Evolutionary conservation across 352 stramenopile genomes (phyloP).

Genomic region (Phytophthora pluvialis): DNA sequence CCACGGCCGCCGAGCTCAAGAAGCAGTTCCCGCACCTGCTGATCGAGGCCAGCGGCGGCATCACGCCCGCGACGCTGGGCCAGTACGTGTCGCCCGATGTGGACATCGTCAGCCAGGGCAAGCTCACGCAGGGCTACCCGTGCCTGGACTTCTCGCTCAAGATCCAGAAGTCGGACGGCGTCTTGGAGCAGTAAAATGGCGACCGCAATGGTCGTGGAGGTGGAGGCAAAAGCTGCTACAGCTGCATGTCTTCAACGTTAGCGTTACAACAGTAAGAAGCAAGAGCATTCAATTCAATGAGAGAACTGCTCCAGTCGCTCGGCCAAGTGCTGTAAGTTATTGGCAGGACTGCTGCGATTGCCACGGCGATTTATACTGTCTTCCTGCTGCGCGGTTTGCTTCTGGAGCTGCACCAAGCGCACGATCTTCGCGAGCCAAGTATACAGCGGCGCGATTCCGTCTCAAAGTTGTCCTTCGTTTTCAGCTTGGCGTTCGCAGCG

Average conservation of each 20-base stretch:
- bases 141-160: constrained; percentile 98
- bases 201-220: background rate
- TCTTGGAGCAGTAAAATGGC: constrained; percentile 47
- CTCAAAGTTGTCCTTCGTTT: too few relatives aligned
- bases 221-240: background rate
- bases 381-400: too few relatives aligned
- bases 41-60: constrained; percentile 98
- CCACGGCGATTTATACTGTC: too few relatives aligned
- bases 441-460: too few relatives aligned
- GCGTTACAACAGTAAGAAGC: constrained; percentile 14
- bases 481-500: too few relatives aligned
- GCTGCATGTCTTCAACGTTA: constrained; percentile 11
- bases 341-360: too few relatives aligned
- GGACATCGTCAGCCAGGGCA: constrained; percentile 97
- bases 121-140: constrained; percentile 96
- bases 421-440: too few relatives aligned
- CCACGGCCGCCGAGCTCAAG: constrained; percentile 93
- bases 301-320: too few relatives aligned
- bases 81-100: constrained; percentile 95
- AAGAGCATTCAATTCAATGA: constrained; percentile 13
- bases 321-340: too few relatives aligned
- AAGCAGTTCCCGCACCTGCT: constrained; percentile 94
- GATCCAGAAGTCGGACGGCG: constrained; percentile 89
- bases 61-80: constrained; percentile 94
- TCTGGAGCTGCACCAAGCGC: too few relatives aligned